Evolutionary conservation across 1,284 basidiomycete genomes (phyloP), one percentile per base, ranked within the genome.

Genomic region (Malassezia dermatis): DNA sequence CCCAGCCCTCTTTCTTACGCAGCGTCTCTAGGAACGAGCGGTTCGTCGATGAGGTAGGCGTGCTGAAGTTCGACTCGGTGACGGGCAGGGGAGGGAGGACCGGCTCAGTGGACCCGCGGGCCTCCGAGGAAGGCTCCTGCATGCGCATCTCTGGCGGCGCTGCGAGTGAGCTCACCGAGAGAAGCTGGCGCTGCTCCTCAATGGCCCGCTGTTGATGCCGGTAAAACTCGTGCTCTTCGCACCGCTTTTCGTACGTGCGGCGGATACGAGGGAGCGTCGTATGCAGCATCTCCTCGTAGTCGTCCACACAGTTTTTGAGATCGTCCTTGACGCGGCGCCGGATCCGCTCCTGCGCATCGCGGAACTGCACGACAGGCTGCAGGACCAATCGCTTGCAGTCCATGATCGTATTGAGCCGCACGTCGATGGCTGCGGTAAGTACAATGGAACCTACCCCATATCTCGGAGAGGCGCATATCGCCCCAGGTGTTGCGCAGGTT

Each of bases 211-310:
- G 65, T 56, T 73, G 71, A 12, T 63, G 56, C 15, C 63, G 43
- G 26, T 43, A 57, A n/a, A 52, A 48, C 26, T 52, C 56, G 30
- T 56, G 60, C 48, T 70, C 66, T 49, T 73, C 71, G 39, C 69
- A 69, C 27, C 58, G 62, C 46, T 63, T 65, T 31, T 71, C 69
- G 54, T 73, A 73, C 15, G 53, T 47, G 32, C 60, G 54, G 24
- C 61, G 60, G 21, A 69, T 63, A 39, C 63, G 64, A 5, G 65
- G 67, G 3, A 73, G 55, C 12, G 54, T 66, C 17, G 47, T 24
- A 41, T 59, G 50, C 34, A 66, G 63, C 68, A 71, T 73, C 30
- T 73, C 68, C 34, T 67, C 64, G 42, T 71, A 71, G 34, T 65
- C 60, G 2, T 59, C 50, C 10, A 69, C 43, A 40, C 66, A 66